Evolutionary conservation across 108 stramenopile genomes (phyloP), one percentile per base, ranked within the genome.

Genomic region (Phaeodactylum tricornutum): DNA sequence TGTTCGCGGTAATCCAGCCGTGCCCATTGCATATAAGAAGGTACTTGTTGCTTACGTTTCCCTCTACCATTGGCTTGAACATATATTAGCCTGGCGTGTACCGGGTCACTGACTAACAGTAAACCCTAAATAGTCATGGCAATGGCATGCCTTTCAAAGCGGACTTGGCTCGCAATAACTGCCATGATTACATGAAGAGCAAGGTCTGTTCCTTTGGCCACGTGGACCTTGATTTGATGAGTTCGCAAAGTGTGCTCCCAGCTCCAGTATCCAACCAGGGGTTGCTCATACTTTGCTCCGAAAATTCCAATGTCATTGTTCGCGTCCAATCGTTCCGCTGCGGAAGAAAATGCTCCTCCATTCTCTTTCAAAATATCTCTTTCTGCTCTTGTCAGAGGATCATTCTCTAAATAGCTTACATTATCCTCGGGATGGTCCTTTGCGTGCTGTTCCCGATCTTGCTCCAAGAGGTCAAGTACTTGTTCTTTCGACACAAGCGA

Each of bases 171-270:
- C 29, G 44, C 55, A 17, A 74, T 40, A 32, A 74, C 69, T 1
- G 73, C 57, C 29, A 74, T 19, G 29, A 74, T 60, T 23, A 69
- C 63, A 37, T 74, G 73, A 12, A 74, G 41, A 0, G 67, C 67
- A 4, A 74, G 58, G 50, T 74, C 73, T 0, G 73, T 54, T 19
- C 61, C 40, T 29, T 64, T 51, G 25, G 73, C 73, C 29, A 74
- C 32, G 44, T 74, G 73, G 55, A 74, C 40, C 23, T 64, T 52
- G 50, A 74, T 62, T 34, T 69, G 64, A 41, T 74, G 67, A 11
- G 59, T 44, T 7, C 33, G 45, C 9, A 50, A 48, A 8, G 63
- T 50, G 36, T 74, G 50, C 40, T 69, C 67, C 73, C 73, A 74
- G 1, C 23, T 26, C 63, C 67, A 74, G 31, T 64, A 74, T n/a